Evolutionary conservation across 495 filamentous ascomycete species (phyloP), one percentile per base, ranked within the genome.

Genomic region (Haplographium delicatum): DNA sequence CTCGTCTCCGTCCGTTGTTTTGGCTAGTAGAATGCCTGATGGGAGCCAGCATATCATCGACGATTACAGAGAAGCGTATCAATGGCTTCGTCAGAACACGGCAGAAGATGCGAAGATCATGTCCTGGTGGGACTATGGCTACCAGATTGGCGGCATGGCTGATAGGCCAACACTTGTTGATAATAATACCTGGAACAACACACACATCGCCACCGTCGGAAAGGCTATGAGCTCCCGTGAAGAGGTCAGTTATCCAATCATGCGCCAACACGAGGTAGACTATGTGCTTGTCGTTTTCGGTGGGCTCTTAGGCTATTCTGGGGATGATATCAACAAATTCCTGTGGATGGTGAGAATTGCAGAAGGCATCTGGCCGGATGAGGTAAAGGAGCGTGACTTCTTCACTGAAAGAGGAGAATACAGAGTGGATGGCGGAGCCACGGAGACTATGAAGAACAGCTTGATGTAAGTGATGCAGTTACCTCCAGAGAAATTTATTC

Each of bases 111-210:
- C 94, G 59, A 99, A 99, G 79, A 86, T 99, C 62, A 97, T 97
- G 94, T 91, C 89, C 13, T 99, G 94, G 94, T 99, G 94, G 94
- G 94, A 99, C 65, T 99, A 99, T 58, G 94, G 94, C 44, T 99
- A 99, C 71, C 94, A 99, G 70, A 99, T 99, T 65, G 94, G 94
- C 71, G 94, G 94, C 50, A 99, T 99, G 94, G 94, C 94, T 28
- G 94, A 99, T 67, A 83, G 94, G 20, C 90, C 94, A 30, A 99
- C 94, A 0, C 75, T 99, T 33, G 94, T 99, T 16, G 94, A 99
- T 72, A 99, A 99, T 73, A 99, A 99, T 69, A 99, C 94, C 13
- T 99, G 94, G 94, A 99, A 99, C 72, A 99, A 99, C 72, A 99
- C 94, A 10, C 94, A 99, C 66, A 99, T 99, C 67, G 94, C 94